A percentile compares a stretch with the other conserved stretches of the same genome.
Evolutionary conservation across 1,139 yeast genomes (phyloP).

Genomic region (Blastobotrys malaysiensis): DNA sequence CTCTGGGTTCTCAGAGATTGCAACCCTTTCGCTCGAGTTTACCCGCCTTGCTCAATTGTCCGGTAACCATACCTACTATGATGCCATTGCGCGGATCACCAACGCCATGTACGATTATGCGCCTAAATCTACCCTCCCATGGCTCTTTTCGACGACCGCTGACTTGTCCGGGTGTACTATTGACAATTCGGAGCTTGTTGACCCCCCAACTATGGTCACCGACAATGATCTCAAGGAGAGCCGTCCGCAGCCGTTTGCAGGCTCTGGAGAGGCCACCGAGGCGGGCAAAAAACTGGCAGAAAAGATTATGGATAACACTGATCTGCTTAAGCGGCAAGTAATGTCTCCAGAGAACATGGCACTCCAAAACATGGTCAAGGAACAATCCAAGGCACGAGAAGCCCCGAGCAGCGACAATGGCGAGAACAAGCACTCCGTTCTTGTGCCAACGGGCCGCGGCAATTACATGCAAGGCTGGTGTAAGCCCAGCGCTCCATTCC

Average conservation of each 20-base stretch:
- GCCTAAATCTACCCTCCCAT: constrained; percentile 32
- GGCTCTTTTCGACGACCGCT: constrained; percentile 40
- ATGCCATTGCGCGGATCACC: constrained; percentile 44
- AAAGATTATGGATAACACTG: background rate
- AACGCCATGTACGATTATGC: constrained; percentile 35
- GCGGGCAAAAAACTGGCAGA: background rate
- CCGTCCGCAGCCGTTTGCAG: background rate
- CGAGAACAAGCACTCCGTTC: constrained; percentile 3
- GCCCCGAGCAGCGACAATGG: background rate
- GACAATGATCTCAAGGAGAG: background rate
- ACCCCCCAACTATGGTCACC: background rate
- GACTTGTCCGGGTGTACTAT: constrained; percentile 49
- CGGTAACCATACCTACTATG: constrained; percentile 46
- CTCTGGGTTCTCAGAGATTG: constrained; percentile 59
- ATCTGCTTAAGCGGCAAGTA: background rate
- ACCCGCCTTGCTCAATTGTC: constrained; percentile 63
- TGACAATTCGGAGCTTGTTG: background rate
- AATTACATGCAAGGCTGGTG: constrained; percentile 10
- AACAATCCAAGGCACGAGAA: background rate
- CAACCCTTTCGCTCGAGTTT: constrained; percentile 65
- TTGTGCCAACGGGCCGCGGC: constrained; percentile 11
- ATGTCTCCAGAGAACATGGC: background rate
- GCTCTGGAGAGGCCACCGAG: background rate
- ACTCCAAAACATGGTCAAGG: background rate
- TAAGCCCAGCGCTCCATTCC: constrained; percentile 6